These are phyloP conservation scores for Stygiomarasmius scandens DNA, from an alignment of 1,284 basidiomycete species.

Conservation along the genomic window DNA sequence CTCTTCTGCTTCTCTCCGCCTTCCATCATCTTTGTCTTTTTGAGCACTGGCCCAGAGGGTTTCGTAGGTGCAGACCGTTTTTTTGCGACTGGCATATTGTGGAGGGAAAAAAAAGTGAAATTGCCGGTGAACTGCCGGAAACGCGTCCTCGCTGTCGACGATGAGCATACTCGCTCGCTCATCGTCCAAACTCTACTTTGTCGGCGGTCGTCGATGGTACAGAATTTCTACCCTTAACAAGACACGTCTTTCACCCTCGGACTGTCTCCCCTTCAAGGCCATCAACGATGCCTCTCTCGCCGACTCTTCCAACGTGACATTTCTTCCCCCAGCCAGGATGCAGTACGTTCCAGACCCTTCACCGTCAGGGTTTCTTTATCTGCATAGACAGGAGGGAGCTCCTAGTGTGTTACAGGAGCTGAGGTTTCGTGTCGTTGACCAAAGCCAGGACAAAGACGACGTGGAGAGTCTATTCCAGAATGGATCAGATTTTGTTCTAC, in stretches of 20 bases:
- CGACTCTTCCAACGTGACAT: not conserved
- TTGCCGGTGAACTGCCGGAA: too few species aligned
- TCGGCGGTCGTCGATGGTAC: not conserved
- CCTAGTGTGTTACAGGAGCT: conserved; percentile 2
- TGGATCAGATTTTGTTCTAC: not conserved
- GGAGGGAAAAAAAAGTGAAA: too few species aligned
- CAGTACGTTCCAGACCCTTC: not conserved
- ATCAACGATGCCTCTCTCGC: not conserved
- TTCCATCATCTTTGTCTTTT: conserved; percentile 12
- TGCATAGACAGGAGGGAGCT: not conserved
- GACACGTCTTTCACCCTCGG: not conserved
- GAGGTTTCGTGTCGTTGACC: conserved; percentile 2
- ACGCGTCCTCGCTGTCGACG: too few species aligned
- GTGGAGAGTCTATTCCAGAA: not conserved
- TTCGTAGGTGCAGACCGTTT: too few species aligned
- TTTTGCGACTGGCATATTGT: too few species aligned
- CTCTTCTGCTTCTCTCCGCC: conserved; percentile 40
- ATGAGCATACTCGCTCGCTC: too few species aligned
- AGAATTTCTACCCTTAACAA: not conserved
- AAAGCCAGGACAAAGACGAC: not conserved
- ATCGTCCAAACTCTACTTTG: too few species aligned
- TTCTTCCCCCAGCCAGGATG: not conserved
- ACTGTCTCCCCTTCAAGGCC: not conserved
- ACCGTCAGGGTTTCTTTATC: conserved; percentile 2
- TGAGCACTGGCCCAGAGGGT: not conserved